These are phyloP conservation scores for Leccinum fibrillosum DNA, from an alignment of 768 basidiomycete genomes.

Conservation along the genomic window DNA sequence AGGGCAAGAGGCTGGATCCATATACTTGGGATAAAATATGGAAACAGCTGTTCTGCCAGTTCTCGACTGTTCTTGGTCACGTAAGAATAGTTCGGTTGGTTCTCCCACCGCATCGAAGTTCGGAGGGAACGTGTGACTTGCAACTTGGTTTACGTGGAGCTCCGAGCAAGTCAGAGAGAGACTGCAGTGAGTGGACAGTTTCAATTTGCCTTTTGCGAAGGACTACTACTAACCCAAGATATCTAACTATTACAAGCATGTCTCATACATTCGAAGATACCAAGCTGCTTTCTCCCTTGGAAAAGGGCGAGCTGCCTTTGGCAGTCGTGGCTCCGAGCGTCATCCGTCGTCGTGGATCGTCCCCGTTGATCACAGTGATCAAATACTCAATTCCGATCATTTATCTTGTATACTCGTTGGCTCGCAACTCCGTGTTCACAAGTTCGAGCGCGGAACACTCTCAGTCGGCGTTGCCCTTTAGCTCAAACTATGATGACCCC, in stretches of 20 bases:
- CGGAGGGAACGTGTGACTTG: neutral
- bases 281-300: slow-evolving; percentile 11
- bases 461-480: slow-evolving; percentile 2
- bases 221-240: neutral
- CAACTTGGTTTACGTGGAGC: neutral
- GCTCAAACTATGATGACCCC: slow-evolving; percentile 28
- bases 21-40: neutral
- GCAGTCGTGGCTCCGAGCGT: neutral
- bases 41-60: neutral
- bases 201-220: neutral
- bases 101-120: neutral
- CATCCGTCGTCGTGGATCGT: neutral
- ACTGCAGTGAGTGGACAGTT: neutral
- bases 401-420: slow-evolving; percentile 20
- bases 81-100: too few relatives aligned
- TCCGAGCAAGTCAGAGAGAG: neutral
- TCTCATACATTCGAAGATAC: neutral
- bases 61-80: neutral
- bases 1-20: too few relatives aligned
- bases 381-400: slow-evolving; percentile 20
- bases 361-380: slow-evolving; percentile 9
- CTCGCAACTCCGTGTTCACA: slow-evolving; percentile 3
- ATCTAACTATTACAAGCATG: neutral
- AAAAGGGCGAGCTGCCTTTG: slow-evolving; percentile 21
- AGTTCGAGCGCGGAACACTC: neutral